Evolutionary conservation across 768 basidiomycete genomes (phyloP).

Genomic region (Phylloporus scabripes): DNA sequence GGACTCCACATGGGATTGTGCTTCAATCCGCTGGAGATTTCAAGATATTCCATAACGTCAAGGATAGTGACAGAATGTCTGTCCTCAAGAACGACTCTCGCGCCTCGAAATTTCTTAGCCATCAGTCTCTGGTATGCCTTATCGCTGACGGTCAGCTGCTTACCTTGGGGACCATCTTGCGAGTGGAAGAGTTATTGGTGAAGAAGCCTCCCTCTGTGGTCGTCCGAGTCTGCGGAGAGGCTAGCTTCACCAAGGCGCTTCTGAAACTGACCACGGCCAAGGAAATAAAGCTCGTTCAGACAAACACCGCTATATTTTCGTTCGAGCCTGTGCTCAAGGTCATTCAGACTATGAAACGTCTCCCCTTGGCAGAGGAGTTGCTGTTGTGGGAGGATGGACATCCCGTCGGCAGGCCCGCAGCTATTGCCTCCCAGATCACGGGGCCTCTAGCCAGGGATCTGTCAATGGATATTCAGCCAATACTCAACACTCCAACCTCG

Average conservation of each 20-base stretch:
- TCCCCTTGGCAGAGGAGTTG: conserved; percentile 51
- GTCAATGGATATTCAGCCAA: conserved; percentile 33
- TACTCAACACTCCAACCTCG: conserved; percentile 34
- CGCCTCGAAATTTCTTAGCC: conserved; percentile 38
- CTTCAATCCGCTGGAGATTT: conserved; percentile 35
- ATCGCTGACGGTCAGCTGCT: conserved; percentile 44
- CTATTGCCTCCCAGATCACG: conserved; percentile 22
- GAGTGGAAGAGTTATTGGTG: conserved; percentile 50
- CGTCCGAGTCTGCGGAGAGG: conserved; percentile 48
- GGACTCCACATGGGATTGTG: conserved; percentile 39
- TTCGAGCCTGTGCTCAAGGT: conserved; percentile 58
- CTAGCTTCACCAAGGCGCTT: conserved; percentile 38
- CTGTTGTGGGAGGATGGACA: conserved; percentile 44
- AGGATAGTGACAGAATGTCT: conserved; percentile 34
- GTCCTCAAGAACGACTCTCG: conserved; percentile 34
- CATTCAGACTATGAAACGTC: conserved; percentile 41
- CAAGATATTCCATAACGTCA: conserved; percentile 31
- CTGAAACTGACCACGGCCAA: conserved; percentile 34
- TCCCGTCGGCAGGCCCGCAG: conserved; percentile 3
- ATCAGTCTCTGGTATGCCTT: conserved; percentile 53
- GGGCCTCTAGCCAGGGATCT: conserved; percentile 28
- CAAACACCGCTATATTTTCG: conserved; percentile 59
- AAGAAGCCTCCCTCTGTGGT: conserved; percentile 45
- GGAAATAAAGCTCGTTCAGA: conserved; percentile 45
- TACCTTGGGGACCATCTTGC: conserved; percentile 48